These are phyloP conservation scores for Epicoccum sorghinum DNA, from an alignment of 2,329 filamentous ascomycete species.

Conservation along the genomic window DNA sequence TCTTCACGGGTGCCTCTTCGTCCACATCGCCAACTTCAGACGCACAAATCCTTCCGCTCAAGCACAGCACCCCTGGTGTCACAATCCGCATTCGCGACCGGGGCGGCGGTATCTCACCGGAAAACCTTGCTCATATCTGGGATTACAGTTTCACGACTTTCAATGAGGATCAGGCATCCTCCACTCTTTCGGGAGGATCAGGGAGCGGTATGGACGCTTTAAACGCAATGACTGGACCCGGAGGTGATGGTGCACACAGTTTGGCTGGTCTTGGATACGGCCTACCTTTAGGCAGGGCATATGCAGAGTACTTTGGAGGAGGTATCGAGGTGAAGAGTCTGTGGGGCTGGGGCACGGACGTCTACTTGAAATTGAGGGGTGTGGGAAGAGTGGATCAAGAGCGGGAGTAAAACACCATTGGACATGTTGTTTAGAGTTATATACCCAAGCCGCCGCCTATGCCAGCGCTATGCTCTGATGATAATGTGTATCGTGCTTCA, in stretches of 20 bases:
- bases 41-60: slow-evolving; percentile 52
- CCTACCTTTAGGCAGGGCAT: slow-evolving; percentile 85
- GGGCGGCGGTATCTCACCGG: slow-evolving; percentile 89
- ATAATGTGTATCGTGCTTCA: slow-evolving; percentile 4
- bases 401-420: slow-evolving; percentile 1
- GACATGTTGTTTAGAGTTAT: slow-evolving; percentile 12
- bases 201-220: slow-evolving; percentile 66
- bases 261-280: slow-evolving; percentile 93
- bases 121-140: slow-evolving; percentile 87
- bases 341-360: slow-evolving; percentile 86
- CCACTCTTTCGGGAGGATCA: slow-evolving; percentile 51
- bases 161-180: slow-evolving; percentile 64
- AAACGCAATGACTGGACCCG: slow-evolving; percentile 74
- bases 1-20: slow-evolving; percentile 33
- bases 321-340: slow-evolving; percentile 94
- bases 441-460: slow-evolving; percentile 14
- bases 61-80: slow-evolving; percentile 72
- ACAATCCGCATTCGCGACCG: slow-evolving; percentile 95
- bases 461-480: slow-evolving; percentile 14
- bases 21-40: slow-evolving; percentile 30
- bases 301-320: slow-evolving; percentile 97
- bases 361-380: slow-evolving; percentile 67
- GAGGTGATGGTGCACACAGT: slow-evolving; percentile 75
- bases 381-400: slow-evolving; percentile 56
- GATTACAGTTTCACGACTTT: slow-evolving; percentile 98